Evolutionary conservation across 257 asterid genomes (phyloP).

Genomic region (Capsicum rhomboideum): DNA sequence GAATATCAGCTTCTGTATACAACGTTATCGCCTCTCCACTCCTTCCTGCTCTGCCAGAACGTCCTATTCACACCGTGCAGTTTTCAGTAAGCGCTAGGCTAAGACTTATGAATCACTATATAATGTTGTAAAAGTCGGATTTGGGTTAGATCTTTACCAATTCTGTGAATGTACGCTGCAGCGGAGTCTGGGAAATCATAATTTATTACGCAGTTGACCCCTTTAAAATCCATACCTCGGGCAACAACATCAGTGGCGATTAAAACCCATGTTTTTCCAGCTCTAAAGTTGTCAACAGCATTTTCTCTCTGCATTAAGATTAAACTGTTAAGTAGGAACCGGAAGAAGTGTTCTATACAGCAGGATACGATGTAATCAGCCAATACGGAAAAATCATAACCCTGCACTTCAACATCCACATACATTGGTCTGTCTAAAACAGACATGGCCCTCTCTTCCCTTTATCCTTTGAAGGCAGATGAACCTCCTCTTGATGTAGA

Average conservation of each 20-base stretch:
- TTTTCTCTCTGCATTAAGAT: slow-evolving; percentile 49
- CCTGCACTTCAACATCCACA: background rate
- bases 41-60: slow-evolving; percentile 91
- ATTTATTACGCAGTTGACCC: slow-evolving; percentile 78
- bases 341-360: background rate
- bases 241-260: slow-evolving; percentile 88
- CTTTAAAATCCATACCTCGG: slow-evolving; percentile 98
- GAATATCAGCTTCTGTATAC: slow-evolving; percentile 74
- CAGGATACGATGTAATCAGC: background rate
- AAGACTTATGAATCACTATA: background rate
- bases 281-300: slow-evolving; percentile 74
- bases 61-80: slow-evolving; percentile 37
- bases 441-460: background rate
- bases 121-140: background rate
- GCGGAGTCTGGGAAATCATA: slow-evolving; percentile 90
- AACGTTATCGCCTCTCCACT: slow-evolving; percentile 82
- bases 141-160: slow-evolving; percentile 39
- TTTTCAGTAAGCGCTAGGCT: background rate
- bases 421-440: background rate
- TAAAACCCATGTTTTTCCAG: slow-evolving; percentile 92
- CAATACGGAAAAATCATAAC: background rate
- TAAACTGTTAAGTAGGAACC: background rate
- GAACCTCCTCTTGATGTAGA: background rate
- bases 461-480: background rate
- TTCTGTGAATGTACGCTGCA: slow-evolving; percentile 79